Evolutionary conservation across 257 asterid genomes (phyloP).

Genomic region (Ilex asprella): DNA sequence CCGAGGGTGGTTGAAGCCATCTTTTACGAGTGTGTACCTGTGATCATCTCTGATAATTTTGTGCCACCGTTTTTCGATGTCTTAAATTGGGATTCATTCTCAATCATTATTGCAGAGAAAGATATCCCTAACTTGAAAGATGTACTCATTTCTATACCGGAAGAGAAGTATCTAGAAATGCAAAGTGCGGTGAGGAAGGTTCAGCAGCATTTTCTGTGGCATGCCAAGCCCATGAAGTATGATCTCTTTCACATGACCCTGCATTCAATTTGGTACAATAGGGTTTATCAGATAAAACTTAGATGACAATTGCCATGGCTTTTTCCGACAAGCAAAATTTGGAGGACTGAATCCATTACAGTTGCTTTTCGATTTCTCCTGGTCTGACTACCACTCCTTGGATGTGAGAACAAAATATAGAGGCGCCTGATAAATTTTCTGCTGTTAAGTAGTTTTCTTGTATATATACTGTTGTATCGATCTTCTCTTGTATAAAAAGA

Average conservation of each 20-base stretch:
- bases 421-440: background rate
- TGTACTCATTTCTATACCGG: constrained; percentile 53
- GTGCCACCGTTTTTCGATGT: constrained; percentile 91
- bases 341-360: background rate
- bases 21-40: constrained; percentile 86
- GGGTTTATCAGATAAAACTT: constrained; percentile 67
- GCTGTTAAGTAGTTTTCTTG: background rate
- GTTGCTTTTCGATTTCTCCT: no score
- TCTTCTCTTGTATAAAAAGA: background rate
- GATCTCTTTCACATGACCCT: constrained; percentile 95
- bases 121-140: constrained; percentile 53
- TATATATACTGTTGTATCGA: background rate
- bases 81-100: constrained; percentile 66
- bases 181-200: constrained; percentile 59
- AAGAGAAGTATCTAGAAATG: constrained; percentile 54
- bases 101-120: constrained; percentile 63
- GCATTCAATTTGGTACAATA: constrained; percentile 85
- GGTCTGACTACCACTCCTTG: no score
- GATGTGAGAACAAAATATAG: background rate
- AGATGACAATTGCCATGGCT: constrained; percentile 28
- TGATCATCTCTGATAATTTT: constrained; percentile 76
- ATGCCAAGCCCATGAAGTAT: constrained; percentile 58
- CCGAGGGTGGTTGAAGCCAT: constrained; percentile 87
- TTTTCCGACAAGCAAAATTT: no score
- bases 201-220: constrained; percentile 87